Percentiles rank a stretch among this genome's conserved stretches.
Conservation (phyloP, 2,329 filamentous ascomycete species). For the Plectosphaerella cucumerina region DNA sequence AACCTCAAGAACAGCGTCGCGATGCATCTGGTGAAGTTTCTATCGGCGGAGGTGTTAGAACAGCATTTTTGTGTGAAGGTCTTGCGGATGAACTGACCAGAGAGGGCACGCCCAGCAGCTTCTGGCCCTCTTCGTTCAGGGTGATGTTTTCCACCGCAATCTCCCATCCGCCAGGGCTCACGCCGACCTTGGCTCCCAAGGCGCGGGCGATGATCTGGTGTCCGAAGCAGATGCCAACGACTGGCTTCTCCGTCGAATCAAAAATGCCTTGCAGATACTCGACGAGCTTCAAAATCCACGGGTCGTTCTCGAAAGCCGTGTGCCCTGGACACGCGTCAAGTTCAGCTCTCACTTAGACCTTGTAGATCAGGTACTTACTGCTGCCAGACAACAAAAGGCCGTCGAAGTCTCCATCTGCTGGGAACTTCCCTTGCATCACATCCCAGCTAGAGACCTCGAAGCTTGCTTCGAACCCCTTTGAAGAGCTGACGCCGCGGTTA, state of each 20-base stretch:
- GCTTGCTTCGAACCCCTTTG: too few species aligned
- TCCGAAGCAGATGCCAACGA: constrained; percentile 17
- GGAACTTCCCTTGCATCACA: background rate
- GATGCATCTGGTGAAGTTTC: constrained; percentile 39
- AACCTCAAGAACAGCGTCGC: constrained; percentile 35
- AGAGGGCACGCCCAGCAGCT: constrained; percentile 27
- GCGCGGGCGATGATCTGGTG: constrained; percentile 43
- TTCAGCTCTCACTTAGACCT: background rate
- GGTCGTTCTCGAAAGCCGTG: constrained; percentile 1
- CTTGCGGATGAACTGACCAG: constrained; percentile 19
- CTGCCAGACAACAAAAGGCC: background rate
- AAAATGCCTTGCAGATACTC: background rate
- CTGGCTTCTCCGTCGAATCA: background rate
- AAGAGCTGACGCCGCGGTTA: too few species aligned
- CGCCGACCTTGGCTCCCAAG: constrained; percentile 25
- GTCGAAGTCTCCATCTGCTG: background rate
- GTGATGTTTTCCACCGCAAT: constrained; percentile 35
- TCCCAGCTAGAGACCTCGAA: too few species aligned
- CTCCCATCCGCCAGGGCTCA: constrained; percentile 38
- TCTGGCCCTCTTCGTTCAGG: constrained; percentile 32
- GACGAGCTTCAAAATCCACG: constrained; percentile 20
- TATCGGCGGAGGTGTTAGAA: background rate
- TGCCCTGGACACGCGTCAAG: background rate
- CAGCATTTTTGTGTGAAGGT: too few species aligned
- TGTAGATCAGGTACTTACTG: background rate